A percentile compares a stretch with the other conserved stretches of the same genome.
phyloP scores from a whole-genome alignment of 139 green algal species.

The Tetratostichococcus sp. region DNA sequence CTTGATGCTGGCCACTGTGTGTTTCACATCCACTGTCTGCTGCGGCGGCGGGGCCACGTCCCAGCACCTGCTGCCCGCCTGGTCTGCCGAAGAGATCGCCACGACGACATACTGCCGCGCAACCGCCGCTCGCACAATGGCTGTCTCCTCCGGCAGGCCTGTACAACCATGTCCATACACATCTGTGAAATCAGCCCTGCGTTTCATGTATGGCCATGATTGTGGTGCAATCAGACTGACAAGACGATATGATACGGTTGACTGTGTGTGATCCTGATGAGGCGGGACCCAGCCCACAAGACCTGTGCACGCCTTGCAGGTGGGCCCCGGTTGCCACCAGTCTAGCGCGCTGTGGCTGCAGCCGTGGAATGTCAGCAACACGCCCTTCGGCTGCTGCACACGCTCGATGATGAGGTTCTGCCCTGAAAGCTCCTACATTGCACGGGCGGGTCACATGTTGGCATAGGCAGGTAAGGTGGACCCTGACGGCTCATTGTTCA shows the following conservation, averaged over 20 bases:
- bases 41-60: constrained; percentile 5
- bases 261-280: no score
- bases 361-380: constrained; percentile 55
- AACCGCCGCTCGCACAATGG: constrained; percentile 36
- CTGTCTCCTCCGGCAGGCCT: constrained; percentile 58
- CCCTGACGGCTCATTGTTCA: no score
- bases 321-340: constrained; percentile 33
- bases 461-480: no score
- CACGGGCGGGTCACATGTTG: no score
- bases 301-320: constrained; percentile 50
- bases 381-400: constrained; percentile 6
- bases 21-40: constrained; percentile 20
- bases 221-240: no score
- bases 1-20: constrained; percentile 7
- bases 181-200: no score
- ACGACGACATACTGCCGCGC: constrained; percentile 32
- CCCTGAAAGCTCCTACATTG: background rate
- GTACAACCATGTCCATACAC: background rate
- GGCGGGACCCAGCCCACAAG: no score
- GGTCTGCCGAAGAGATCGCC: constrained; percentile 39
- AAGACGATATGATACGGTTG: no score
- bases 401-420: background rate
- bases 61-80: constrained; percentile 43
- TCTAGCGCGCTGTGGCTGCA: constrained; percentile 55
- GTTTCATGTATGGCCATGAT: no score